These are phyloP conservation scores for Akanthomyces dipterigenus DNA, from an alignment of 2,329 filamentous ascomycete genomes.

Conservation along the genomic window DNA sequence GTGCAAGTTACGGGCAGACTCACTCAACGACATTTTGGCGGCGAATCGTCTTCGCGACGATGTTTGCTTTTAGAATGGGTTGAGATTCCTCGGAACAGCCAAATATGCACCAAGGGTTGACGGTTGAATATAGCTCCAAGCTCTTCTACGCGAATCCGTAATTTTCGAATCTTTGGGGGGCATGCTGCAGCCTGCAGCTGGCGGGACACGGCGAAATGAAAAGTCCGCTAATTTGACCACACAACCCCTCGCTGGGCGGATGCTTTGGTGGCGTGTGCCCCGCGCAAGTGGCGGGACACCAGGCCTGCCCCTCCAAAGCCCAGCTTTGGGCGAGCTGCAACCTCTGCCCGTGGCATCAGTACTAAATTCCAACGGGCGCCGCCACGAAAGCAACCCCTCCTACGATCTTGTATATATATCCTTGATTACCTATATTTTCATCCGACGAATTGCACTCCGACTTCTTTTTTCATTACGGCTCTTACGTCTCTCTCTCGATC, in stretches of 20 bases:
- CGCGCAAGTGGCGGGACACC: conserved; percentile 6
- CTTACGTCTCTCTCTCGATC: not conserved
- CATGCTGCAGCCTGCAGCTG: conserved; percentile 12
- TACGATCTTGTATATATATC: not conserved
- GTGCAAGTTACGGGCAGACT: conserved; percentile 6
- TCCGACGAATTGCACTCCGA: not conserved
- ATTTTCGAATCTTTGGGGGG: conserved; percentile 19
- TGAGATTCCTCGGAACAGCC: conserved; percentile 6
- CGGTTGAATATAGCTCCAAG: conserved; percentile 11
- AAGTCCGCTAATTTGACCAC: conserved; percentile 10
- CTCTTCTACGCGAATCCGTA: conserved; percentile 13
- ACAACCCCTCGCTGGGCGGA: conserved; percentile 5
- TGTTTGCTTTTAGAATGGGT: not conserved
- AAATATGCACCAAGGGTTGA: conserved; percentile 4
- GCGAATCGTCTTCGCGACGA: conserved; percentile 10
- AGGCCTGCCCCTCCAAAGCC: conserved; percentile 3
- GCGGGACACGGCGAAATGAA: conserved; percentile 12
- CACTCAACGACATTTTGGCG: conserved; percentile 20
- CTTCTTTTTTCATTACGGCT: not conserved
- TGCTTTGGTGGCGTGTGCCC: conserved; percentile 7
- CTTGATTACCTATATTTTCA: not conserved
- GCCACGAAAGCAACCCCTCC: not conserved
- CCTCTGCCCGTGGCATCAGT: not conserved
- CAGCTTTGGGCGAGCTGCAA: not conserved
- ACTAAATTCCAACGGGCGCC: not conserved